Base-by-base conservation (phyloP, 2,329 filamentous ascomycete species). In the Pseudogymnoascus sp. region DNA sequence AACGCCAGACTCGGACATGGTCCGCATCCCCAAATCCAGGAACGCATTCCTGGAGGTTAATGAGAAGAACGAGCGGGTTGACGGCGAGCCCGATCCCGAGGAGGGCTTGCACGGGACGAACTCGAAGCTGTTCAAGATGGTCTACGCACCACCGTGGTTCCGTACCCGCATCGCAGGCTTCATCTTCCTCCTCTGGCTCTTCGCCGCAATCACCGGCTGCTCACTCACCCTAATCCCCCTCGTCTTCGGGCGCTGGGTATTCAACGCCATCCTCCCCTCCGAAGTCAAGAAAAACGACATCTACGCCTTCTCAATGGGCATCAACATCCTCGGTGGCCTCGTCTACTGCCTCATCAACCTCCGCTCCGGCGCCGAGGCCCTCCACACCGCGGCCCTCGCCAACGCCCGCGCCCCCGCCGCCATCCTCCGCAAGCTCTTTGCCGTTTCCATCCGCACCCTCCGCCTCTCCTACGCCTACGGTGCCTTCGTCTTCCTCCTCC, bases 1-100 rank as follows among this genome's bases (percentile, higher is more conserved):
- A 53, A 91, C 92, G n/a, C 95, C 95, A 10, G 93, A 91, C 16
- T 96, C 92, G 1, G 95, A 99, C 74, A 92, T 96, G 73, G 90
- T 97, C 68, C 91, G 96, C 71, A 93, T 98, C 37, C 90, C 92
- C 3, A 96, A 96, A 75, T 90, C 90, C 40, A 83, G 82, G 56
- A 78, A 81, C 14, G 93, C 96, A 3, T 98, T 99, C 71, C 78
- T 96, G 16, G 84, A 90, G 60, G 89, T 93, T 7, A 81, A 84
- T 10, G 84, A 89, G 61, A 75, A 86, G 26, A 89, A 92, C 65
- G 78, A 85, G 46, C 82, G 86, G 40, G 75, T 84, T 37, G 88
- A 90, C 72, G 85, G 85, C 26, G 78, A 78, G 67, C 70, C 78
- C 70, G 76, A 84, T 77, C 70, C 76, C 72, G 71, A 79, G 67